Evolutionary conservation across 2,329 filamentous ascomycete species (phyloP).

Genomic region (Xylaria polymorpha): DNA sequence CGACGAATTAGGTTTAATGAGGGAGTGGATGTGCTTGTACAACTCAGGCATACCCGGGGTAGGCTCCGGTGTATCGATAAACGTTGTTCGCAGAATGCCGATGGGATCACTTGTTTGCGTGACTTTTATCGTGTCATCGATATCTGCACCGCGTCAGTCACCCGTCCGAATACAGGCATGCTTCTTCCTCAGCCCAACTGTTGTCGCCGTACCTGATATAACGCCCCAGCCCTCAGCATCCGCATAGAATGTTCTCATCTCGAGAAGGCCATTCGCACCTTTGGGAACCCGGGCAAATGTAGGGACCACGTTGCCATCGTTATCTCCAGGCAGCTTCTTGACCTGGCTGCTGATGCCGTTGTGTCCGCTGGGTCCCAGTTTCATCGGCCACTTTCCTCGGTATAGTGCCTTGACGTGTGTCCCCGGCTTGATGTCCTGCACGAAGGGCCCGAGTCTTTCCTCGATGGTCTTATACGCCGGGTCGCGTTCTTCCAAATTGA

Average conservation of each 20-base stretch:
- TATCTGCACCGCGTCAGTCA: slow-evolving; percentile 63
- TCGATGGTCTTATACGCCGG: slow-evolving; percentile 70
- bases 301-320: slow-evolving; percentile 59
- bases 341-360: slow-evolving; percentile 78
- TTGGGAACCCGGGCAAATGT: slow-evolving; percentile 63
- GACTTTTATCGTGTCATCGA: slow-evolving; percentile 96
- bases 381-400: slow-evolving; percentile 57
- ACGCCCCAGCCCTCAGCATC: slow-evolving; percentile 84
- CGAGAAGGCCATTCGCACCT: slow-evolving; percentile 65
- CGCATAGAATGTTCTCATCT: slow-evolving; percentile 79
- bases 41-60: slow-evolving; percentile 86
- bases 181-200: not conserved
- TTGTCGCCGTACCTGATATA: slow-evolving; percentile 69
- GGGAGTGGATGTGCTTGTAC: slow-evolving; percentile 72
- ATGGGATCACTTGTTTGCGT: slow-evolving; percentile 83
- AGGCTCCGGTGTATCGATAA: slow-evolving; percentile 77
- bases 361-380: slow-evolving; percentile 75
- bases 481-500: slow-evolving; percentile 73
- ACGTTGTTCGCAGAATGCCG: slow-evolving; percentile 85
- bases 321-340: slow-evolving; percentile 61
- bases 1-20: slow-evolving; percentile 69
- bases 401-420: slow-evolving; percentile 75
- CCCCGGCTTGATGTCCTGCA: slow-evolving; percentile 79
- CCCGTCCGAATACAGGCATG: not conserved
- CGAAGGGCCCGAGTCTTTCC: slow-evolving; percentile 78